A percentile compares a stretch with the other conserved stretches of the same genome.
phyloP scores from a whole-genome alignment of 257 asterid species.

The Euphrasia confusa region DNA sequence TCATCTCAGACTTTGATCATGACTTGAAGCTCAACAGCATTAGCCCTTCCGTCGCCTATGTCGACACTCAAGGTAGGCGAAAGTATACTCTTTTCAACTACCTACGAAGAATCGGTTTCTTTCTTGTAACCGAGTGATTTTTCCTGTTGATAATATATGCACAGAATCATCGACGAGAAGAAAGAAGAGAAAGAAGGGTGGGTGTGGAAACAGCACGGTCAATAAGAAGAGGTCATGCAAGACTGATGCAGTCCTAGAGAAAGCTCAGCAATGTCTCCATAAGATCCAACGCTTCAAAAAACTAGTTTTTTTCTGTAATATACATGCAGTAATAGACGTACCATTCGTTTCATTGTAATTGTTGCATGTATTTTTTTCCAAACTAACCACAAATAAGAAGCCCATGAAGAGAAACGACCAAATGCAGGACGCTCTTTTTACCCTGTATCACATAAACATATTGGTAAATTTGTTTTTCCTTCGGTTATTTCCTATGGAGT shows the following conservation, averaged over 20 bases:
- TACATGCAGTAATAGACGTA: too few relatives aligned
- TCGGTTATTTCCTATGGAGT: too few relatives aligned
- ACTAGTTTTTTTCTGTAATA: constrained; percentile 23
- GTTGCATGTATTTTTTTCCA: too few relatives aligned
- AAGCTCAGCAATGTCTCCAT: constrained; percentile 50
- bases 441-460: too few relatives aligned
- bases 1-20: constrained; percentile 40
- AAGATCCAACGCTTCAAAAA: constrained; percentile 53
- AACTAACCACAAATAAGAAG: too few relatives aligned
- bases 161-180: constrained; percentile 44
- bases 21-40: background rate
- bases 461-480: too few relatives aligned
- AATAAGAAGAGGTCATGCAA: constrained; percentile 26
- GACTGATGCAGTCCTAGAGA: constrained; percentile 48
- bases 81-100: background rate
- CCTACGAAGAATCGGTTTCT: background rate
- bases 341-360: too few relatives aligned
- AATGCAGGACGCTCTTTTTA: too few relatives aligned
- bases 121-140: background rate
- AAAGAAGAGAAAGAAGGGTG: constrained; percentile 37
- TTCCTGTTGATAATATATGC: background rate
- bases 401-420: too few relatives aligned
- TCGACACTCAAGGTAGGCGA: background rate
- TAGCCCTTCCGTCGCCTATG: background rate
- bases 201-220: constrained; percentile 3